Base-by-base conservation (phyloP, 331 rosid genomes). In the Malus hybrid region DNA sequence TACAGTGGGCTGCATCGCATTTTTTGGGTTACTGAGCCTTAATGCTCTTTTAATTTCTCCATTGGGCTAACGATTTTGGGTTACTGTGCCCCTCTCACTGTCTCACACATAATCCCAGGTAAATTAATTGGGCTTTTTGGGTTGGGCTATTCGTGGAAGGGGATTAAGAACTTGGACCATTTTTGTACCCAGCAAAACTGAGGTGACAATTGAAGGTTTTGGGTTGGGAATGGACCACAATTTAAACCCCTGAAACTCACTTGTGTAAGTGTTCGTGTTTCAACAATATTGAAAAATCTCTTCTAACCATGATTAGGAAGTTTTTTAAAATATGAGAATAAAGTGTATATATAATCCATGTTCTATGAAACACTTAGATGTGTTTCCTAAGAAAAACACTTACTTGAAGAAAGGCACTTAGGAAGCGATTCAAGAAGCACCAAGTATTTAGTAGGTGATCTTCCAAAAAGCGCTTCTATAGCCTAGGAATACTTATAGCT, bases 1-100 rank as follows among this genome's bases (percentile, higher is more conserved):
- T 32, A 4, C 12, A 2, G 18, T 32, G 13, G 42, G 18, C 20
- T 62, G 31, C 9, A 24, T 71, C 13, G 44, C 70, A 73, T 6
- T 28, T 22, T 91, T 83, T 87, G 83, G 93, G 82, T 80, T 80
- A 56, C 69, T 74, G 93, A 86, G 90, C 92, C 80, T 10, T 29
- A 42, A n/a, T 39, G 55, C 29, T 34, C 76, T 19, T 65, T 54
- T 61, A 74, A 76, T 57, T 64, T 67, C 74, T 64, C 15, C 11
- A 57, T 79, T 72, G 31, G 83, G 69, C 79, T 82, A 75, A 65
- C 22, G 60, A 36, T 55, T 69, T 76, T 75, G 80, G 76, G 69
- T 75, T 55, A 7, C 12, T 70, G 80, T 69, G 84, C 27, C 52
- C 34, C n/a, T 19, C 18, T 16, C 59, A 24, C 59, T 57, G 55